Conservation (phyloP, 352 stramenopile genomes). For the Aphanomyces stellatus region DNA sequence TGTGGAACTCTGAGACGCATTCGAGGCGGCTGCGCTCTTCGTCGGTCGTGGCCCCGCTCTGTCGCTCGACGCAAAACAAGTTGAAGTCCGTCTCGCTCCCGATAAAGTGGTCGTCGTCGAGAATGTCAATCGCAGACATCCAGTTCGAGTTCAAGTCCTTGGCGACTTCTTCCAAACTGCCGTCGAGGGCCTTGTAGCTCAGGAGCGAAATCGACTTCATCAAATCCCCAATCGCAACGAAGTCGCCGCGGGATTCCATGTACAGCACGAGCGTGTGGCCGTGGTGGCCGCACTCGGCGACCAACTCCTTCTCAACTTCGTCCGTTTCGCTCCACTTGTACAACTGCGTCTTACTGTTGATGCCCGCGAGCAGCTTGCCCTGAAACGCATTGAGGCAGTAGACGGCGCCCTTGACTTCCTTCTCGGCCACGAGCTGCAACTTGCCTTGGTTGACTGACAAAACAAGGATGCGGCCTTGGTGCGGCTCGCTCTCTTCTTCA, state of each 20-base stretch:
- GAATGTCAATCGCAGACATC: constrained; percentile 91
- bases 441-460: constrained; percentile 84
- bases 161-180: constrained; percentile 92
- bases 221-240: constrained; percentile 94
- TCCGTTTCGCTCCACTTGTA: constrained; percentile 88
- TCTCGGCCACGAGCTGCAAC: constrained; percentile 85
- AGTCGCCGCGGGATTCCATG: constrained; percentile 90
- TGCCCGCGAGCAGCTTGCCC: constrained; percentile 87
- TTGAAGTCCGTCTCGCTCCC: constrained; percentile 93
- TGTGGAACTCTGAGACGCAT: constrained; percentile 90
- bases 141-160: constrained; percentile 96
- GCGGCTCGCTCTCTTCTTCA: constrained; percentile 93
- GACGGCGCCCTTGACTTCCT: constrained; percentile 91
- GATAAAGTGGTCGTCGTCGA: constrained; percentile 94
- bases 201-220: constrained; percentile 96
- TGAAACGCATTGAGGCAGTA: constrained; percentile 94
- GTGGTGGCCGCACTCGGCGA: constrained; percentile 90
- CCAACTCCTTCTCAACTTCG: constrained; percentile 85
- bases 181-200: constrained; percentile 89
- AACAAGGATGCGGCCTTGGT: constrained; percentile 91
- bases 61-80: constrained; percentile 91
- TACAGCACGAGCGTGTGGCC: constrained; percentile 94
- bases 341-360: constrained; percentile 93
- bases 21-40: constrained; percentile 90
- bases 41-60: constrained; percentile 87